Conservation (phyloP, 768 basidiomycete species). For the Panus rudis region DNA sequence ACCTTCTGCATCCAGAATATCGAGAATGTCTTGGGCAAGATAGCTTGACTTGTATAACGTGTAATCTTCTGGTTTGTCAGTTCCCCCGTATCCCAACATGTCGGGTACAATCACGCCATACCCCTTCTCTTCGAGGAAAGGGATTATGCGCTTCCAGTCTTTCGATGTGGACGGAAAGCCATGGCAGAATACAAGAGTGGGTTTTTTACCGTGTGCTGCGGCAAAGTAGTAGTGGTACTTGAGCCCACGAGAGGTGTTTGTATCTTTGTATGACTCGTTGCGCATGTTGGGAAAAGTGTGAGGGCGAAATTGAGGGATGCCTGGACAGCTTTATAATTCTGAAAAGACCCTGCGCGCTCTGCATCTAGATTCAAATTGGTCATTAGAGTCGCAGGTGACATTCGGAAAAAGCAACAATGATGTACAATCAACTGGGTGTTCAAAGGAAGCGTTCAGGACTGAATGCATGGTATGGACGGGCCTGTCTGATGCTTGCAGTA, state of each 20-base stretch:
- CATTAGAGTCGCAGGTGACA: background rate
- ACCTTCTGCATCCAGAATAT: slow-evolving; percentile 24
- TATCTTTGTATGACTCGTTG: slow-evolving; percentile 30
- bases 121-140: slow-evolving; percentile 31
- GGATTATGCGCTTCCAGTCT: slow-evolving; percentile 37
- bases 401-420: background rate
- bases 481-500: too few species aligned
- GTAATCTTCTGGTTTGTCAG: slow-evolving; percentile 31
- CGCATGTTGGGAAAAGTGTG: too few species aligned
- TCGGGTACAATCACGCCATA: slow-evolving; percentile 41
- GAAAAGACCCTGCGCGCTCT: too few species aligned
- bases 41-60: slow-evolving; percentile 19
- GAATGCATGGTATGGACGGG: too few species aligned
- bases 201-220: slow-evolving; percentile 20
- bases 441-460: too few species aligned
- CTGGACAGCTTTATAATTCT: too few species aligned
- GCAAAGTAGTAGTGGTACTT: slow-evolving; percentile 31
- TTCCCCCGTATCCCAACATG: slow-evolving; percentile 41
- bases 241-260: slow-evolving; percentile 25
- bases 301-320: too few species aligned
- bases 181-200: slow-evolving; percentile 37
- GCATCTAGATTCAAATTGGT: too few species aligned
- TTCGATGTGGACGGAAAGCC: slow-evolving; percentile 36
- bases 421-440: background rate
- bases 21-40: slow-evolving; percentile 26